Base-by-base conservation (phyloP, 2,329 filamentous ascomycete genomes). In the Alternaria sp. region DNA sequence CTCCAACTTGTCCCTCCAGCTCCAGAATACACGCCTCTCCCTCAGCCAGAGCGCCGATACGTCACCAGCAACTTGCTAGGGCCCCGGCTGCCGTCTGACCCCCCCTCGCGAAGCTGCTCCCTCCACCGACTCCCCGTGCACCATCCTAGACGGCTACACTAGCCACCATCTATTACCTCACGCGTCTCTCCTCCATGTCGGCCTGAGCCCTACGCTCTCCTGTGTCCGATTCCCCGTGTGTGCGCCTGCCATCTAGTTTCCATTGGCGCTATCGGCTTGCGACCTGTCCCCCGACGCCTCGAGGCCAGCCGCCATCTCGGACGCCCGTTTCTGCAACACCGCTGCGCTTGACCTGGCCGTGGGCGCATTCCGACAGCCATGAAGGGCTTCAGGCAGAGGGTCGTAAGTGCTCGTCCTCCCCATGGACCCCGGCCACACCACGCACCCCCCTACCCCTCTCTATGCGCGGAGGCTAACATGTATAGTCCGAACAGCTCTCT, bases 371-470 rank as follows among this genome's bases (percentile, higher is more conserved):
- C 70, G 82, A 82, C 83, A 91, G 67, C 87, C 83, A 97, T 98
- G 95, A 97, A 97, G 86, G 92, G 93, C 81, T 97, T 98, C 83
- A 92, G 93, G 84, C 93, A 97, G 87, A 93, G 92, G 91, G 93
- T 97, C 87, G 93, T 97, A 89, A 87, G 92, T 89, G 69, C 72
- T 68, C 72, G 65, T 65, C 61, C 61, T 70, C 68, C 69, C 65
- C 64, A 65, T 65, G 51, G 23, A 69, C 71, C 70, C 65, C 64
- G 49, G 50, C 62, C 54, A 65, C 68, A 70, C 69, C 69, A 66
- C 67, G 62, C 61, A 30, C 57, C 57, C 61, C 60, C 28, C 45
- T 65, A 62, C 71, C 69, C 70, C 69, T 68, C 73, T 68, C 65
- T 72, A 59, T 75, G 74, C 72, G 69, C 71, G 68, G 71, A 77